A percentile compares a stretch with the other conserved stretches of the same genome.
Conservation (phyloP, 192 early-diverging fungal species). For the Backusella tuberculispora region DNA sequence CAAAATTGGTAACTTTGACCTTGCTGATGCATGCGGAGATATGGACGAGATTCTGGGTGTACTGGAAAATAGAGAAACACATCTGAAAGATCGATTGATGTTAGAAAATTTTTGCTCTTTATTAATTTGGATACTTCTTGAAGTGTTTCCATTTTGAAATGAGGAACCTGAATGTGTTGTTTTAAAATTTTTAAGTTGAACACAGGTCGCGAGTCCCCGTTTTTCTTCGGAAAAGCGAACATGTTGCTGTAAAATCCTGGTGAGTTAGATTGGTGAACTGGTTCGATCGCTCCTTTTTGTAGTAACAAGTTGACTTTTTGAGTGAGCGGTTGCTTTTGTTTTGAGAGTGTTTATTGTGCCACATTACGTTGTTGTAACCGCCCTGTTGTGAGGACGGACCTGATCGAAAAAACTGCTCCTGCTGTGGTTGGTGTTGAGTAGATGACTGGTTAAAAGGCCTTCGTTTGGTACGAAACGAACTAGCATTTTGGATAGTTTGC, state of each 20-base stretch:
- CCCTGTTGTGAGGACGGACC: constrained; percentile 27
- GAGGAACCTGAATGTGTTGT: background rate
- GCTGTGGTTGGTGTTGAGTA: too few species aligned
- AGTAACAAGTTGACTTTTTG: background rate
- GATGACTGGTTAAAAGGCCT: background rate
- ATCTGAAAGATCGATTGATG: constrained; percentile 1
- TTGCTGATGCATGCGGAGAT: background rate
- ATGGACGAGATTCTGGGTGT: background rate
- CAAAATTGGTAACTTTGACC: background rate
- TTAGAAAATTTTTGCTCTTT: background rate
- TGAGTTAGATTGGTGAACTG: background rate
- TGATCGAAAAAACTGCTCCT: background rate
- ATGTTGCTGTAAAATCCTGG: constrained; percentile 7
- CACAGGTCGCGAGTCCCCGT: too few species aligned
- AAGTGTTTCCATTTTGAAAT: background rate
- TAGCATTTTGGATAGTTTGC: background rate
- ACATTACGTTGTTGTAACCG: constrained; percentile 23
- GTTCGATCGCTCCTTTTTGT: background rate
- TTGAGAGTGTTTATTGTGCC: too few species aligned
- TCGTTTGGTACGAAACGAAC: background rate
- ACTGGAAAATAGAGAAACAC: background rate
- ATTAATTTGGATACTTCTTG: background rate
- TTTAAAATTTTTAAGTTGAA: too few species aligned
- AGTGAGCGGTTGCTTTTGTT: background rate
- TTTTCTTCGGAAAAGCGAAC: too few species aligned